Conservation (phyloP, 2,329 filamentous ascomycete genomes). For the Diaporthe sp. region DNA sequence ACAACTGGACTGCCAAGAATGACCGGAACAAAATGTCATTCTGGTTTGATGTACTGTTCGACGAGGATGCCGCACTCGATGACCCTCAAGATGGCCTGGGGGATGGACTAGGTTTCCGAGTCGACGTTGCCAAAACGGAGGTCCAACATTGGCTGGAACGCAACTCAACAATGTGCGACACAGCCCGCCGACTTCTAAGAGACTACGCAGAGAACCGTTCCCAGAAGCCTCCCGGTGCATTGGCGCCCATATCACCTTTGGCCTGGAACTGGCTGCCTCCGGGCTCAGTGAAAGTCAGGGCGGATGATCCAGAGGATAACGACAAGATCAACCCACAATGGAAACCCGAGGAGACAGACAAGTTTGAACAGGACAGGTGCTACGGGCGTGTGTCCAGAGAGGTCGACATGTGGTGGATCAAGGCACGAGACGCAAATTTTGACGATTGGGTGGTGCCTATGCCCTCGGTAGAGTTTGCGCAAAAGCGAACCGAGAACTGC, state of each 20-base stretch:
- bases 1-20: constrained; percentile 78
- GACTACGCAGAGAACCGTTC: constrained; percentile 66
- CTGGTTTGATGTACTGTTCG: constrained; percentile 75
- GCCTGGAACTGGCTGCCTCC: constrained; percentile 69
- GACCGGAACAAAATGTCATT: constrained; percentile 79
- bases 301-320: constrained; percentile 51
- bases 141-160: constrained; percentile 73
- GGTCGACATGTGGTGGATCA: constrained; percentile 75
- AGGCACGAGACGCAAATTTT: constrained; percentile 70
- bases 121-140: constrained; percentile 70
- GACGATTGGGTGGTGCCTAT: constrained; percentile 70
- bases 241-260: constrained; percentile 63
- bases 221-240: constrained; percentile 62
- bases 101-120: constrained; percentile 66
- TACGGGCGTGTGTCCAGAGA: constrained; percentile 74
- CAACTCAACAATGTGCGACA: constrained; percentile 70
- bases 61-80: constrained; percentile 62
- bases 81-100: constrained; percentile 65
- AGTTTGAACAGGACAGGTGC: constrained; percentile 69
- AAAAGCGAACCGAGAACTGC: constrained; percentile 68
- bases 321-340: constrained; percentile 62
- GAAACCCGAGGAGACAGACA: constrained; percentile 65
- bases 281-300: constrained; percentile 48
- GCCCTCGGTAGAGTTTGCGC: constrained; percentile 71
- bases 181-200: constrained; percentile 65